Base-by-base conservation (phyloP, 352 stramenopile species). In the Globisporangium abappressorium region DNA sequence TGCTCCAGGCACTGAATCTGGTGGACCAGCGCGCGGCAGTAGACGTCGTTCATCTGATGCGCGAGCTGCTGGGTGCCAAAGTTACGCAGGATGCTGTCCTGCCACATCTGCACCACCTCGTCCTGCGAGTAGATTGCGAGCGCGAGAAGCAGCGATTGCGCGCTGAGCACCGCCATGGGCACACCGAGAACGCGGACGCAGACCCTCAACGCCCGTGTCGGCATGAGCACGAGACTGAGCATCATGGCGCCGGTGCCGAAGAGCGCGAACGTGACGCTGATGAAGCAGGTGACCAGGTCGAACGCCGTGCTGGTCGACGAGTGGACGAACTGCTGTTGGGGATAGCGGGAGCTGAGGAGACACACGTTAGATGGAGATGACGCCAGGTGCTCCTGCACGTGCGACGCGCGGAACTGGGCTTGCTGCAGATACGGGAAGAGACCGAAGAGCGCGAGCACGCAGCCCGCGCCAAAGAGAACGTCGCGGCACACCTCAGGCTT, bases 371-470 rank as follows among this genome's bases (percentile, higher is more conserved):
- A 14, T 41, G 34, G 11, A 11, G 34, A 41, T 3, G 11, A 41
- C 11, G 34, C 34, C 34, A 41, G 11, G 0, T 41, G 7, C 34
- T 41, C 11, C 34, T 41, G 34, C 34, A 58, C 24, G 11, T 58
- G 53, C 15, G 24, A 34, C 9, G 28, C 7, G n/a, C 15, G 38
- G 53, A 36, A n/a, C 22, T 58, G 22, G 11, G 18, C 2, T 26
- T 38, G 53, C 22, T 36, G 53, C 24, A 58, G 53, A 9, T 36
- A 34, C 53, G 53, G 53, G 22, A 58, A 58, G 24, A 58, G 28
- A 2, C 53, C 53, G 24, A 58, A n/a, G 53, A 34, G 24, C 11
- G 9, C 11, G 53, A 58, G 53, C 4, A 18, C 53, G 53, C 53
- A 58, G 4, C 53, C 53, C 15, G 53, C 26, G 22, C 53, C 53